These are phyloP conservation scores for Lactifluus hygrophoroides DNA, from an alignment of 768 basidiomycete genomes.

Conservation along the genomic window DNA sequence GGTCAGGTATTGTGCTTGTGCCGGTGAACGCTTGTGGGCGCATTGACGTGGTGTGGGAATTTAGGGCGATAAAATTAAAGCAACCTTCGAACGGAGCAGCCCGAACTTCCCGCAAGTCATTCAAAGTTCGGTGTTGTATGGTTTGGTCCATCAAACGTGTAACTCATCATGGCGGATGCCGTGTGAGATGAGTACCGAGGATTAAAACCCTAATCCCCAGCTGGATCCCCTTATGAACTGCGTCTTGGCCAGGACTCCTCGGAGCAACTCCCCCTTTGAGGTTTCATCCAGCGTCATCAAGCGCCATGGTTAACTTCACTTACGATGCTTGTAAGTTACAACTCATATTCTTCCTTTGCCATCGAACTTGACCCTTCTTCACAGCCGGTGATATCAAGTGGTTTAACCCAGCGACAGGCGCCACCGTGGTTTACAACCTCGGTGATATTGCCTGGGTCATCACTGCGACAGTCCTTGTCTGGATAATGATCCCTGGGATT, in stretches of 20 bases:
- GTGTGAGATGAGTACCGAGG: not conserved
- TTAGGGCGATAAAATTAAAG: no score
- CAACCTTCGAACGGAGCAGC: no score
- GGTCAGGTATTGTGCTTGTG: no score
- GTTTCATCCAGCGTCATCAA: not conserved
- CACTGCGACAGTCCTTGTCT: conserved; percentile 73
- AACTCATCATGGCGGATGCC: not conserved
- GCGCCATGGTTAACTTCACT: conserved; percentile 26
- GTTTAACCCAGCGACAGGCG: conserved; percentile 20
- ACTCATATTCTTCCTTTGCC: not conserved
- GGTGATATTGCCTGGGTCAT: conserved; percentile 68
- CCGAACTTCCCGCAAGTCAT: no score
- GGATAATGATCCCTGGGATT: conserved; percentile 55
- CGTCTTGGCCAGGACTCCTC: not conserved
- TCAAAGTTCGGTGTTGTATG: no score
- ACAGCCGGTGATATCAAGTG: conserved; percentile 34
- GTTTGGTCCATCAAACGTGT: no score
- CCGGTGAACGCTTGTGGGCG: no score
- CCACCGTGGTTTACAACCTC: conserved; percentile 39
- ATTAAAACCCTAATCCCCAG: not conserved
- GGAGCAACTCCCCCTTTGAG: not conserved
- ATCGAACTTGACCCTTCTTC: not conserved
- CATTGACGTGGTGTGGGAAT: no score
- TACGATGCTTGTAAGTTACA: conserved; percentile 21
- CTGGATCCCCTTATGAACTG: no score